A percentile compares a stretch with the other conserved stretches of the same genome.
Conservation (phyloP, 148 eudicot genomes). For the Salicornia ramosissima region DNA sequence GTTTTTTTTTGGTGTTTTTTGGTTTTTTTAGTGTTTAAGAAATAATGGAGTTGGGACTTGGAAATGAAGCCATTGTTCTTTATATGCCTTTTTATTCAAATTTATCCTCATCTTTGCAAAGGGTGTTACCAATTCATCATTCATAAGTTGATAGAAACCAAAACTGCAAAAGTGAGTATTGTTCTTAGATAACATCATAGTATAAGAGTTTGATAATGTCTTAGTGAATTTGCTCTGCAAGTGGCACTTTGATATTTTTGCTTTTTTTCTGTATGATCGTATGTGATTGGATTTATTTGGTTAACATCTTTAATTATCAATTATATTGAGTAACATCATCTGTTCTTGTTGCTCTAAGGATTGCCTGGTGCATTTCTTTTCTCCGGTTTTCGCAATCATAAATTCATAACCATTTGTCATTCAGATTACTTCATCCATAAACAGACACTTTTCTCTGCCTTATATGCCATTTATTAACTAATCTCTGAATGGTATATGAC, state of each 20-base stretch:
- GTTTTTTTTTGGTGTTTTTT: neutral
- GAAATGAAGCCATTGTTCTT: neutral
- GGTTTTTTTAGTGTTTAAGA: too few relatives aligned
- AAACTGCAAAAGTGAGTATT: neutral
- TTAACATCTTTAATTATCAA: neutral
- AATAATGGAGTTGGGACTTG: too few relatives aligned
- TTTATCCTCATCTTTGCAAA: neutral
- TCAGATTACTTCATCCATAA: too few relatives aligned
- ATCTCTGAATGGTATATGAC: neutral
- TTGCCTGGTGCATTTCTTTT: too few relatives aligned
- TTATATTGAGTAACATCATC: neutral
- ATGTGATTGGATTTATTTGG: conserved; percentile 6
- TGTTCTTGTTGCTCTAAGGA: neutral
- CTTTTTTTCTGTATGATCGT: neutral
- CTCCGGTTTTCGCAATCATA: too few relatives aligned
- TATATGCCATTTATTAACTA: neutral
- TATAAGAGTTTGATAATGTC: conserved; percentile 1
- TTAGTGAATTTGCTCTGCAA: conserved; percentile 5
- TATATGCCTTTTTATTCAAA: neutral
- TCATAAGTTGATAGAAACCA: neutral
- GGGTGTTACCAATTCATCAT: neutral
- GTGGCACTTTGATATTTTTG: conserved; percentile 11
- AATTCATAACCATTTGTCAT: too few relatives aligned
- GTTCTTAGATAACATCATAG: neutral
- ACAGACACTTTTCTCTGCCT: too few relatives aligned